These are phyloP conservation scores for Amanita jacksonii DNA, from an alignment of 768 basidiomycete genomes.

Conservation along the genomic window DNA sequence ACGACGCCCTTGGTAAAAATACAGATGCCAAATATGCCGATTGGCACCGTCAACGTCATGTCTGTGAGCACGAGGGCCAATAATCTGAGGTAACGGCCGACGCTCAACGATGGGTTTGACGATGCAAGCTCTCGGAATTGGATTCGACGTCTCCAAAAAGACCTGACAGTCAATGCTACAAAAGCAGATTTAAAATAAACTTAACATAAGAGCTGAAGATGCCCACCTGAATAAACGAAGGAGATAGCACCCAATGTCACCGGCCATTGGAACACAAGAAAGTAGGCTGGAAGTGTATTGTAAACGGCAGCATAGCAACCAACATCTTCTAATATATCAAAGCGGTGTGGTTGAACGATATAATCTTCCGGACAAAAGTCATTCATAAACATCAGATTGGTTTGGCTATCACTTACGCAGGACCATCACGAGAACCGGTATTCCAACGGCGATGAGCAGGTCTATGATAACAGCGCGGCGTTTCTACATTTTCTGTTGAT, in stretches of 20 bases:
- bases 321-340: conserved; percentile 35
- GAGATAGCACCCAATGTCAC: conserved; percentile 29
- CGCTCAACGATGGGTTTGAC: background rate
- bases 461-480: conserved; percentile 34
- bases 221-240: conserved; percentile 24
- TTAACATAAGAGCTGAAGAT: conserved; percentile 4
- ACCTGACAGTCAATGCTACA: conserved; percentile 11
- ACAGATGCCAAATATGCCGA: conserved; percentile 23
- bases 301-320: conserved; percentile 39
- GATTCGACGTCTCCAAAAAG: conserved; percentile 8
- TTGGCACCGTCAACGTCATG: conserved; percentile 28
- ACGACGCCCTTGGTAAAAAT: conserved; percentile 10
- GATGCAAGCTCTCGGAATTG: conserved; percentile 9
- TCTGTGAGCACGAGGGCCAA: conserved; percentile 36
- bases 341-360: conserved; percentile 45
- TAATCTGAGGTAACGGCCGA: conserved; percentile 43
- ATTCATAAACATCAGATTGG: background rate
- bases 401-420: conserved; percentile 27
- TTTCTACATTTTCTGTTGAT: too few species aligned
- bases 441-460: conserved; percentile 30
- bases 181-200: background rate
- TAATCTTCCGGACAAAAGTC: too few species aligned
- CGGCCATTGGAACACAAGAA: conserved; percentile 29
- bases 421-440: conserved; percentile 37
- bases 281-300: conserved; percentile 24